Evolutionary conservation across 2,329 filamentous ascomycete genomes (phyloP), one percentile per base, ranked within the genome.

Genomic region (Fusarium subtropicale): DNA sequence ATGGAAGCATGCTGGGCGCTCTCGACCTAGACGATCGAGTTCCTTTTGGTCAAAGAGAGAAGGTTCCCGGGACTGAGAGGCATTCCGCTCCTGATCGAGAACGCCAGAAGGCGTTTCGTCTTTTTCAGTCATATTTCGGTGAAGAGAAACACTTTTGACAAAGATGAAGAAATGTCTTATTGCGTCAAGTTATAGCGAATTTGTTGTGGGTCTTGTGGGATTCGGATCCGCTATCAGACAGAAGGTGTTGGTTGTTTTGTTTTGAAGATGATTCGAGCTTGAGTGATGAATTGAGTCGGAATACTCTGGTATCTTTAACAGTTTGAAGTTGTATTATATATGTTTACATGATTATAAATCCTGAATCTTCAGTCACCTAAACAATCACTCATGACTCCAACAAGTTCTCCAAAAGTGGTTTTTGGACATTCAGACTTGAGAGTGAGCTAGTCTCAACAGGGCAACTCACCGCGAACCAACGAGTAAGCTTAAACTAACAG

Each of bases 21-120:
- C 82, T 56, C 89, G 84, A 47, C 90, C 90, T 2, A 92, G 81
- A 18, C 83, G 82, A 71, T 92, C 87, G 47, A 92, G 79, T 54
- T 83, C 81, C 20, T 73, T 68, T 20, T 75, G 72, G 47, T 74
- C 61, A 3, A 62, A 61, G n/a, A 41, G 33, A 1, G 60, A 64
- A 1, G 50, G 50, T 10, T 58, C 42, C 5, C 13, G 33, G 0
- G 62, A 42, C 10, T 48, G 28, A 8, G 42, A 34, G 18, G 11
- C 18, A n/a, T 47, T 44, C 9, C 6, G 53, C 9, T 48, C 22
- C 26, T 52, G 28, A 11, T 56, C 60, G 12, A 68, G 45, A 15
- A 68, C 28, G 9, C 45, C 65, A 0, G 9, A 45, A 7, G 24
- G 24, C 10, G 15, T 41, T 22, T 10, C 33, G 15, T 20, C 24